Evolutionary conservation across 768 basidiomycete genomes (phyloP), one percentile per base, ranked within the genome.

Genomic region (Calocera cornea): DNA sequence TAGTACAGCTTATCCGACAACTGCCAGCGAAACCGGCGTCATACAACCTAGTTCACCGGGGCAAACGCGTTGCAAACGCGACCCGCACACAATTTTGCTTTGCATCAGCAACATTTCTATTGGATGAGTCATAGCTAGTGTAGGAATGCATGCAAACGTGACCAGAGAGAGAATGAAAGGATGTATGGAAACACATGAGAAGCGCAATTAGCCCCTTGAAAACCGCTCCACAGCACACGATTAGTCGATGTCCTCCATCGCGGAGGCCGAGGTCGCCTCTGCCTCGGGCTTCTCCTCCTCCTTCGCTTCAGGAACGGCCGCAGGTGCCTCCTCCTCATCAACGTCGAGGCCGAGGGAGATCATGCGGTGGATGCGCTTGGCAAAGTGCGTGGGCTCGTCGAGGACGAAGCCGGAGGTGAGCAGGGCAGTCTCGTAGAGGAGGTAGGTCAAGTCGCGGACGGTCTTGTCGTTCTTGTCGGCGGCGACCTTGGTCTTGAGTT

Each of bases 381-480:
- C 90, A 77, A 97, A 98, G 67, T 89, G 91, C 69, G 89, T 86
- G 31, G 97, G 95, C 77, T 95, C 91, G 71, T 98, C 93, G 68
- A 99, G 87, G 66, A 92, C 87, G 84, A 99, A 99, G 65, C 91
- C 92, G 65, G 92, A 94, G 17, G 92, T 94, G 71, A 97, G 87
- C 70, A 97, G 87, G 1, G 95, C 89, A 65, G 95, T 97, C 86
- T 98, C 95, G 81, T 91, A 98, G 67, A 99, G 81, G 50, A 98
- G 85, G 84, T 86, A 93, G 67, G 94, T 97, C 74, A 99, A 80
- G 80, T 98, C 95, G 71, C 92, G 87, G 74, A 97, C 95, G 67
- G 94, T 94, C 86, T 95, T 97, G 86, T 98, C 95, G 66, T 90
- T 88, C 83, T 95, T 94, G 82, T 99, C 95, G 78, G 95, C 94